Conservation (phyloP, 2,329 filamentous ascomycete genomes). For the Diaporthe batatas region DNA sequence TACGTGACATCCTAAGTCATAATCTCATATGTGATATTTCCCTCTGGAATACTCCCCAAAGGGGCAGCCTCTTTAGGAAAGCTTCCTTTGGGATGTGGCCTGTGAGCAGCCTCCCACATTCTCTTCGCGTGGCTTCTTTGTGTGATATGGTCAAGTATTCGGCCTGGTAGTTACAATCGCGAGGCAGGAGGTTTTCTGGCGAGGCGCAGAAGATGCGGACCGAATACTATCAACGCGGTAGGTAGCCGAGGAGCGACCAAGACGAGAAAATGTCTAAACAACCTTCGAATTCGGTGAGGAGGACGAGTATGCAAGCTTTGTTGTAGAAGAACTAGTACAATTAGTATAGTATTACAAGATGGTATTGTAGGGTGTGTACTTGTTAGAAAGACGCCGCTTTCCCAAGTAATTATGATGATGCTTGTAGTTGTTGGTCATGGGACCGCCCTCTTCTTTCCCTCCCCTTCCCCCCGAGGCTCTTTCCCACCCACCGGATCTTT, state of each 20-base stretch:
- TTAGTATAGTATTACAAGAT: slow-evolving; percentile 31
- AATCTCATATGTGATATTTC: not conserved
- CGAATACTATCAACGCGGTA: not conserved
- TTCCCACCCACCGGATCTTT: not conserved
- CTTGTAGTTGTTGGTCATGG: not conserved
- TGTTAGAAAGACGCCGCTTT: slow-evolving; percentile 24
- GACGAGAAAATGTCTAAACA: not conserved
- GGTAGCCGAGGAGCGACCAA: too few species aligned
- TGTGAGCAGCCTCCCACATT: not conserved
- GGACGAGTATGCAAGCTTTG: not conserved
- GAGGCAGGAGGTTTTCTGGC: too few species aligned
- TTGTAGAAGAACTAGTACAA: slow-evolving; percentile 15
- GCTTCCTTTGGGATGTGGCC: not conserved
- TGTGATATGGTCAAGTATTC: too few species aligned
- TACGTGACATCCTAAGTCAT: not conserved
- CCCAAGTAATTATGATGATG: slow-evolving; percentile 19
- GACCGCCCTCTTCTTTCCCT: not conserved
- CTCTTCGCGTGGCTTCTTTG: too few species aligned
- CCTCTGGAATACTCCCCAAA: not conserved
- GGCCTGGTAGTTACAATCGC: too few species aligned
- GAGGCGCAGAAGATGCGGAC: not conserved
- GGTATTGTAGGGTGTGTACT: slow-evolving; percentile 12
- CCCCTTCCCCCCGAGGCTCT: not conserved
- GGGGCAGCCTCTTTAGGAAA: not conserved
- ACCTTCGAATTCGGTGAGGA: too few species aligned